Conservation (phyloP, 2,329 filamentous ascomycete species). For the Drechmeria coniospora region DNA sequence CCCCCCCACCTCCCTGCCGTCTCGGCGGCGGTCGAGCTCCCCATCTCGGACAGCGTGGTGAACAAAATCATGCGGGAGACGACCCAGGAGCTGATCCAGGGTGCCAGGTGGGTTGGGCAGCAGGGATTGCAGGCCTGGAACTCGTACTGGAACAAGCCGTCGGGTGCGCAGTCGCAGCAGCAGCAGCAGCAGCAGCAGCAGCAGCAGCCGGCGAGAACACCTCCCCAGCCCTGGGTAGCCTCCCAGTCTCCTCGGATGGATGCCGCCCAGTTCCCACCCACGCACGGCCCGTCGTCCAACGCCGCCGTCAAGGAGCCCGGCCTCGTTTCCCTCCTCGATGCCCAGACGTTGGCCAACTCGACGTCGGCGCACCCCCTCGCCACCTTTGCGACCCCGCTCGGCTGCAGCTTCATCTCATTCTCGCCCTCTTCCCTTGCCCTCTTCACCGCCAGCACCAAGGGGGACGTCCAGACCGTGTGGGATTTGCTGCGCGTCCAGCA, state of each 20-base stretch:
- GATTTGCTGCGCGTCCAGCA: constrained; percentile 54
- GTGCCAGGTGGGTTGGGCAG: constrained; percentile 61
- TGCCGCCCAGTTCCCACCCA: constrained; percentile 51
- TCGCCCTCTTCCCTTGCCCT: constrained; percentile 58
- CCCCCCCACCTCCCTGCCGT: constrained; percentile 53
- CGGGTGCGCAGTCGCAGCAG: constrained; percentile 17
- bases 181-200: constrained; percentile 21
- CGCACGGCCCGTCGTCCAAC: constrained; percentile 49
- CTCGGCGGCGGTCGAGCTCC: constrained; percentile 56
- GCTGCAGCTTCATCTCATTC: constrained; percentile 70
- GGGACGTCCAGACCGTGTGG: constrained; percentile 73
- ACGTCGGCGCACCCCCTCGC: constrained; percentile 45
- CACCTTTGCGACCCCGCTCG: constrained; percentile 55
- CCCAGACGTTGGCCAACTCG: constrained; percentile 41
- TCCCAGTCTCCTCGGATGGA: constrained; percentile 31
- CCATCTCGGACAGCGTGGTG: constrained; percentile 53
- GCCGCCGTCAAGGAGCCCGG: constrained; percentile 49
- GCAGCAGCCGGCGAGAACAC: constrained; percentile 28
- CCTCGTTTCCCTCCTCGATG: constrained; percentile 59
- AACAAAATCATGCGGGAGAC: constrained; percentile 67
- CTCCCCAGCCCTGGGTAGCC: constrained; percentile 31
- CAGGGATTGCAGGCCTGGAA: constrained; percentile 67
- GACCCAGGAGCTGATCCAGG: constrained; percentile 62
- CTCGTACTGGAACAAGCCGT: constrained; percentile 56
- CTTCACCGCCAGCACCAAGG: constrained; percentile 68